Evolutionary conservation across 345 rosid genomes (phyloP).

Genomic region (Eucalyptus pauciflora): DNA sequence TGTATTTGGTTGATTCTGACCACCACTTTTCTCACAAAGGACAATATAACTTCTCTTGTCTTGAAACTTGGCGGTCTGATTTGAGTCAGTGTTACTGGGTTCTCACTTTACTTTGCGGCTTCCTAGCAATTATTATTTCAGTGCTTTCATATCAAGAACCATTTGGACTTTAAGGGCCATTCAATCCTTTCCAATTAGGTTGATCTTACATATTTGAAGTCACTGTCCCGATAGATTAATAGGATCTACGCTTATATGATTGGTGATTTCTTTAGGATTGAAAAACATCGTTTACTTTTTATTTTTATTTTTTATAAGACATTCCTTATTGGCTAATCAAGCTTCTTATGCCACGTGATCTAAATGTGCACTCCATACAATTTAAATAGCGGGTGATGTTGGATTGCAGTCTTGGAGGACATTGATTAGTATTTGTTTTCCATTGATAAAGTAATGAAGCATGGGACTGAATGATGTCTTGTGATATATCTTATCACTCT

Average conservation of each 20-base stretch:
- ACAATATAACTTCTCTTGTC: neutral
- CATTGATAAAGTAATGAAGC: neutral
- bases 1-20: neutral
- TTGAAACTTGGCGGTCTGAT: neutral
- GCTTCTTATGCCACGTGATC: neutral
- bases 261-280: neutral
- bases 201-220: neutral
- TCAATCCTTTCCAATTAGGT: neutral
- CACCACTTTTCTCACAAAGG: neutral
- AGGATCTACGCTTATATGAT: neutral
- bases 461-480: neutral
- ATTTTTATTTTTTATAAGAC: neutral
- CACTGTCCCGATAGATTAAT: neutral
- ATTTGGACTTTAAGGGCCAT: neutral
- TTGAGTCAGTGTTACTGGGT: neutral
- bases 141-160: neutral
- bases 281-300: neutral
- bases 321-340: neutral
- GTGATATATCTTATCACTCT: neutral
- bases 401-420: neutral
- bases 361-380: neutral
- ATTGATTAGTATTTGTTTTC: neutral
- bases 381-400: neutral
- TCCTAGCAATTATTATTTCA: neutral
- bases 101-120: neutral